Evolutionary conservation across 1,284 basidiomycete genomes (phyloP), one percentile per base, ranked within the genome.

Genomic region (Austroboletus novae-zelandiae): DNA sequence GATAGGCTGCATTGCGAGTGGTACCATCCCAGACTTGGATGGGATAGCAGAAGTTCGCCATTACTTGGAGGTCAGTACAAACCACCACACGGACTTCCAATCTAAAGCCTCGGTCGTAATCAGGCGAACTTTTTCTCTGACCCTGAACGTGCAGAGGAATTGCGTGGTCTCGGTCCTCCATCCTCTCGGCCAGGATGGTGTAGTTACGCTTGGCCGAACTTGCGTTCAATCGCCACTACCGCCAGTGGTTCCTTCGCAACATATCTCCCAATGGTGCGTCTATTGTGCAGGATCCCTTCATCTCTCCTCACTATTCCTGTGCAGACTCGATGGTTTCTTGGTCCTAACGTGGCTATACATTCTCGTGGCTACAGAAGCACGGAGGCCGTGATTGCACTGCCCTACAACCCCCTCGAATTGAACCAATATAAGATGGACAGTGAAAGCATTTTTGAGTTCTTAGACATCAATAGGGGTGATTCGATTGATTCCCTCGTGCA

Each of bases 71-170:
- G 58, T 60, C 11, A 31, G 50, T 43, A 11, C 13, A 27, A 27
- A 27, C 3, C 15, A 15, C 3, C 1, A 1, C 2, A 36, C 35
- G 14, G 18, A 20, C 25, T 29, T 31, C 8, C 5, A 11, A 13
- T 5, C 2, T 4, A 9, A 11, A 20, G 14, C 43, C 32, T 53
- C 35, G 44, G 31, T n/a, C 2, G 15, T 10, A 0, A 9, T 2
- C 20, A 64, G 61, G 13, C 23, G 27, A 48, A 53, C 10, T 45
- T 61, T 9, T 34, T 9, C 1, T 39, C 61, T 2, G 45, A 65
- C n/a, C 56, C 61, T 0, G 40, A 51, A 41, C 61, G 63, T 18
- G 61, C 57, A 8, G 47, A 41, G 9, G 61, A 64, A 17, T 25
- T 65, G 17, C 51, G 50, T 15, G 32, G 9, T 29, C 36, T 63